Conservation (phyloP, 768 basidiomycete genomes). For the Albatrellus ellisii region DNA sequence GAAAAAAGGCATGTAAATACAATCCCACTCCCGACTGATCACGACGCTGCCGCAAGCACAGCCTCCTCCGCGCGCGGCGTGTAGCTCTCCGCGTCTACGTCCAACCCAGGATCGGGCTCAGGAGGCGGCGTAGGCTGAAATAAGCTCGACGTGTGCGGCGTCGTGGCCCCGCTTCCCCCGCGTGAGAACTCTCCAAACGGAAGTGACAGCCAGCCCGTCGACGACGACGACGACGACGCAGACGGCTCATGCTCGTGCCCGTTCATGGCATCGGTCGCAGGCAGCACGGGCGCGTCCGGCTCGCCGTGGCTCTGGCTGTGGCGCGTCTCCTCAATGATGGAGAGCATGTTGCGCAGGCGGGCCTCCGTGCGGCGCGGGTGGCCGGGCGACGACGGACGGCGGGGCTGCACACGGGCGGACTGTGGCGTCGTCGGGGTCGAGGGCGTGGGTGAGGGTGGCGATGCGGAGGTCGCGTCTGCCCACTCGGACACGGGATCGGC, state of each 20-base stretch:
- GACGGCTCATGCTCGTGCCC: not conserved
- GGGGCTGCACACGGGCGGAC: conserved; percentile 19
- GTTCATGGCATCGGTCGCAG: not conserved
- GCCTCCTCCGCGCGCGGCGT: conserved; percentile 21
- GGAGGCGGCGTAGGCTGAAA: conserved; percentile 15
- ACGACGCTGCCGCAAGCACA: conserved; percentile 15
- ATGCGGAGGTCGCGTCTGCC: conserved; percentile 23
- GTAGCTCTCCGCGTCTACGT: conserved; percentile 14
- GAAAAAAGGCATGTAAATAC: not conserved
- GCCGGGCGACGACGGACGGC: conserved; percentile 8
- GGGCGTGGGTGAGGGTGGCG: conserved; percentile 13
- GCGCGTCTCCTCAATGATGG: conserved; percentile 54
- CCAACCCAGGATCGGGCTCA: conserved; percentile 9
- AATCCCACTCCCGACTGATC: conserved; percentile 3
- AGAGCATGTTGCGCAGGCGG: conserved; percentile 60
- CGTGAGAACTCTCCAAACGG: conserved; percentile 28
- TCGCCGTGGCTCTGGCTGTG: conserved; percentile 13
- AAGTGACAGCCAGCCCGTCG: conserved; percentile 26
- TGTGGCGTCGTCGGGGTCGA: conserved; percentile 21
- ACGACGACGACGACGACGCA: conserved; percentile 16
- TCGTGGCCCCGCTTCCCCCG: conserved; percentile 25
- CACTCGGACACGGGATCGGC: conserved; percentile 35
- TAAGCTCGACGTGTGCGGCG: conserved; percentile 31
- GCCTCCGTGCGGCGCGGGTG: conserved; percentile 28
- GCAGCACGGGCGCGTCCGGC: not conserved